Percentiles rank a stretch among this genome's conserved stretches.
Evolutionary conservation across 2,329 filamentous ascomycete genomes (phyloP).

Genomic region (Fusarium piperis): DNA sequence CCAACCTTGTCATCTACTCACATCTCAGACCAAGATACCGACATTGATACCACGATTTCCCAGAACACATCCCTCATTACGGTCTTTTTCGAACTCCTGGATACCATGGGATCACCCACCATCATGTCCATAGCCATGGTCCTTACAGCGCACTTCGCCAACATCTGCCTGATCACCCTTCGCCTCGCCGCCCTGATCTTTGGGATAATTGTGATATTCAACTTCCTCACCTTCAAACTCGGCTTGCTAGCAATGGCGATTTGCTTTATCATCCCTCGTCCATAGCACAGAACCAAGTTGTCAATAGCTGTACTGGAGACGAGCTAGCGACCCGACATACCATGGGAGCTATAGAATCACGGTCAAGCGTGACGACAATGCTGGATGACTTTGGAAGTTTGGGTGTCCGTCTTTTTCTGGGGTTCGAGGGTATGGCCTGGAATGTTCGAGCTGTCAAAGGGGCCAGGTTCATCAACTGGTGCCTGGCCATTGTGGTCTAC

Average conservation of each 20-base stretch:
- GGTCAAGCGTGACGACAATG: too few species aligned
- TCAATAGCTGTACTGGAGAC: neutral
- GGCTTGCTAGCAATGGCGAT: neutral
- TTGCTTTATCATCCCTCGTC: neutral
- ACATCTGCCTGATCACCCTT: neutral
- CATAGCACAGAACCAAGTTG: neutral
- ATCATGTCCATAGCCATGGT: neutral
- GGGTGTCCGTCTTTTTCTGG: neutral
- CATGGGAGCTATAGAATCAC: neutral
- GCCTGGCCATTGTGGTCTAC: neutral
- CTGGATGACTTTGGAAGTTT: neutral
- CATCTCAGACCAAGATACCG: neutral
- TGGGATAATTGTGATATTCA: neutral
- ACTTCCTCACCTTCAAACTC: neutral
- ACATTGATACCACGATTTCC: neutral
- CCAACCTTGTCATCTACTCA: neutral
- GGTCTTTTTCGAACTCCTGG: neutral
- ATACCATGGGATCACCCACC: neutral
- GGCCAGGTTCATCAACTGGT: neutral
- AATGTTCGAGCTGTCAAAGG: neutral
- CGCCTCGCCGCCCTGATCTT: neutral
- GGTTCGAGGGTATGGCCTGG: neutral
- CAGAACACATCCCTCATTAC: neutral
- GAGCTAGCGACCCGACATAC: neutral
- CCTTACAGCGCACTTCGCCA: neutral